phyloP scores from a whole-genome alignment of 2,329 filamentous ascomycete species.

The Penicillium sp. region DNA sequence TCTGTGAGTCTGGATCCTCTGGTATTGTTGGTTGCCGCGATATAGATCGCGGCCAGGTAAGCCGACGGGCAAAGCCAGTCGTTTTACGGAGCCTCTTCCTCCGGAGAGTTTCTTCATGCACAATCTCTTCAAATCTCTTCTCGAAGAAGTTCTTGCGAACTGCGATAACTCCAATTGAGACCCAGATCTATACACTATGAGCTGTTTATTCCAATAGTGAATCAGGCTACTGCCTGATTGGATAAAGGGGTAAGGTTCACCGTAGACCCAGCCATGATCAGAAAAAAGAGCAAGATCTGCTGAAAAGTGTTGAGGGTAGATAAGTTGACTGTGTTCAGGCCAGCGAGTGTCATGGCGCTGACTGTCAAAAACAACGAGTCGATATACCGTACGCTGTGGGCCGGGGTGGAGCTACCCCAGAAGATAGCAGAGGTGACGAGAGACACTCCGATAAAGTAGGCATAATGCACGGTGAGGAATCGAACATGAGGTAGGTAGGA shows the following conservation, averaged over 20 bases:
- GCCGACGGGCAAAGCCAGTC: background rate
- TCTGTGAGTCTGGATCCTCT: background rate
- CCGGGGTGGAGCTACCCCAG: conserved; percentile 47
- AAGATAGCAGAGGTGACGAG: conserved; percentile 48
- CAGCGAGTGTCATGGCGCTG: conserved; percentile 50
- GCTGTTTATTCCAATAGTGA: background rate
- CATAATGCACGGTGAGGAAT: conserved; percentile 50
- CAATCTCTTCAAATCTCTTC: background rate
- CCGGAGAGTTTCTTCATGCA: background rate
- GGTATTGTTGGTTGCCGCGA: background rate
- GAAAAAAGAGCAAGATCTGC: conserved; percentile 46
- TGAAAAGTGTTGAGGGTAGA: conserved; percentile 49
- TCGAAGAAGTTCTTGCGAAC: conserved; percentile 1
- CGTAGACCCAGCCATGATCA: conserved; percentile 48
- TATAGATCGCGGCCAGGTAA: background rate
- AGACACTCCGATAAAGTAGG: conserved; percentile 46
- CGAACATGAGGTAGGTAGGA: conserved; percentile 4
- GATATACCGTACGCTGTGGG: conserved; percentile 43
- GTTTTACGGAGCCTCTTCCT: background rate
- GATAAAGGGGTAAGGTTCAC: background rate
- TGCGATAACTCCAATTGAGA: background rate
- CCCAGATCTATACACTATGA: conserved; percentile 1
- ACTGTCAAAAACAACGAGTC: conserved; percentile 48
- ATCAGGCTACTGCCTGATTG: background rate
- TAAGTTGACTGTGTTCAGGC: conserved; percentile 50